phyloP scores from a whole-genome alignment of 2,329 filamentous ascomycete genomes.

The Claviceps sp. region DNA sequence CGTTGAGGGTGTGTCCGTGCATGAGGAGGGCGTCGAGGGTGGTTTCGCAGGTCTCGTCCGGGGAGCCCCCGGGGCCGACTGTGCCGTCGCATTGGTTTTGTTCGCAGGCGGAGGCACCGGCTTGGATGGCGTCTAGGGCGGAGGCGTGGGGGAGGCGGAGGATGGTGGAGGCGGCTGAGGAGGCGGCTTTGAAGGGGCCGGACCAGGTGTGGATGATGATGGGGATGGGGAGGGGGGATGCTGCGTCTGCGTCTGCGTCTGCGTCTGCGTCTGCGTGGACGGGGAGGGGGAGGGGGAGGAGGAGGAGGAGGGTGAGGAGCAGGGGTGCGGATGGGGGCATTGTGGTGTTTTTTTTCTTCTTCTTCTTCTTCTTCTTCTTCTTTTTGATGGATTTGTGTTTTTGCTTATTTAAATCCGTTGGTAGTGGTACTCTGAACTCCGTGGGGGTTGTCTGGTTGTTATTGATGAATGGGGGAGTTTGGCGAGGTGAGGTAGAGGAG shows the following conservation, averaged over 20 bases:
- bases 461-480: no score
- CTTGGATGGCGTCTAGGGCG: conserved; percentile 36
- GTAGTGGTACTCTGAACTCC: no score
- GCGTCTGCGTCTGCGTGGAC: no score
- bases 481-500: no score
- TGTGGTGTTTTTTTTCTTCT: background rate
- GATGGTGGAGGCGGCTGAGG: conserved; percentile 33
- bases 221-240: conserved; percentile 26
- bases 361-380: no score
- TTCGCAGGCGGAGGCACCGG: conserved; percentile 39
- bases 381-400: no score
- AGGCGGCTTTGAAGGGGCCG: conserved; percentile 36
- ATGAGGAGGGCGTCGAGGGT: conserved; percentile 47
- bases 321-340: background rate
- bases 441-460: no score
- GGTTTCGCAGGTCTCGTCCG: conserved; percentile 42
- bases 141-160: conserved; percentile 19
- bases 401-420: no score
- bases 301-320: background rate
- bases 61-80: conserved; percentile 41
- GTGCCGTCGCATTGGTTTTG: conserved; percentile 38
- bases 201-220: conserved; percentile 43
- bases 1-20: conserved; percentile 35
- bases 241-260: no score
- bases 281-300: conserved; percentile 3